phyloP scores from a whole-genome alignment of 2,329 filamentous ascomycete species.

The Plenodomus biglobosus region DNA sequence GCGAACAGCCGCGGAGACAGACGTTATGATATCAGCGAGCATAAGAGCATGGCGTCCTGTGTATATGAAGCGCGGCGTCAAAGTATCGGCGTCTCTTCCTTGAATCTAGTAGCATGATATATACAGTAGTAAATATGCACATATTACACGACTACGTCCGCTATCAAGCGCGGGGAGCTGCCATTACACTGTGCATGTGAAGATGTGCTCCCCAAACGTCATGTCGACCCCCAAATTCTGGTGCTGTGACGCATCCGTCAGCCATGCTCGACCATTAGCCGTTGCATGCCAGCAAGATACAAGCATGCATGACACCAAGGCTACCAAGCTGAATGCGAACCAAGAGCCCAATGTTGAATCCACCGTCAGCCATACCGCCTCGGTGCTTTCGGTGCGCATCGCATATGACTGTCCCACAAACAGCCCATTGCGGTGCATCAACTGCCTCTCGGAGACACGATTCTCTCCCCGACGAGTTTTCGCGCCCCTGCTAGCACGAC shows the following conservation, averaged over 20 bases:
- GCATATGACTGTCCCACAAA: constrained; percentile 10
- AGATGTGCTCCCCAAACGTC: not conserved
- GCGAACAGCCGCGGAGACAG: not conserved
- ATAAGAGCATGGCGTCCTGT: constrained; percentile 28
- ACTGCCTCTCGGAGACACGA: constrained; percentile 20
- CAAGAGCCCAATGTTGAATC: not conserved
- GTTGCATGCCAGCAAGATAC: not conserved
- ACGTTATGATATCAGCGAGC: constrained; percentile 20
- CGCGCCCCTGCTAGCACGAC: constrained; percentile 10
- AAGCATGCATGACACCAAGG: not conserved
- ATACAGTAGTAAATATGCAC: constrained; percentile 1
- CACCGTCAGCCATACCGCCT: not conserved
- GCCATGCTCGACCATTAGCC: not conserved
- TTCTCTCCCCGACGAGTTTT: constrained; percentile 20
- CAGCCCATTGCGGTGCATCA: not conserved
- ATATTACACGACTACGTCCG: not conserved
- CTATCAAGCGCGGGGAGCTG: too few relatives aligned
- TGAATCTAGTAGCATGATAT: constrained; percentile 18
- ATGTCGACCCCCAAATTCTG: constrained; percentile 2
- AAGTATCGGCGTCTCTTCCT: not conserved
- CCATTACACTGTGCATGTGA: too few relatives aligned
- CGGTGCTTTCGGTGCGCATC: constrained; percentile 1
- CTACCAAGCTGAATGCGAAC: not conserved
- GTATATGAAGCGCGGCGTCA: constrained; percentile 28
- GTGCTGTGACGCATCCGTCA: not conserved